Conservation (phyloP, 345 rosid genomes). For the Trapa bicornis region DNA sequence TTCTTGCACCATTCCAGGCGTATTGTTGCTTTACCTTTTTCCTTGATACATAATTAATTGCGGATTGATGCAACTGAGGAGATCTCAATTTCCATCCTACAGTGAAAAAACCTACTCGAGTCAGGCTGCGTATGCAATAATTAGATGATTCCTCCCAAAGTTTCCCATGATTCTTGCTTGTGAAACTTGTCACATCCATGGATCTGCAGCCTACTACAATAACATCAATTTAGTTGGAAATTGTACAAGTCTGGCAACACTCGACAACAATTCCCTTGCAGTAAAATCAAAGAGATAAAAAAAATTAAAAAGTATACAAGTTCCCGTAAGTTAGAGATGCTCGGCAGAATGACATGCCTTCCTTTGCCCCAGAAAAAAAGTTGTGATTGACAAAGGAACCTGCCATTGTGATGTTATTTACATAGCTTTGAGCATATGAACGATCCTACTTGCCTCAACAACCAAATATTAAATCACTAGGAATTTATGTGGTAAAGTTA, state of each 20-base stretch:
- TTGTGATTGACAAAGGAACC: conserved; percentile 12
- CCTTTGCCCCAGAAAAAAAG: conserved; percentile 38
- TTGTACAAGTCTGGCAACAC: not conserved
- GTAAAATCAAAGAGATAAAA: conserved; percentile 1
- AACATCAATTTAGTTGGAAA: not conserved
- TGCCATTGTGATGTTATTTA: too few relatives aligned
- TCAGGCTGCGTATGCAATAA: conserved; percentile 33
- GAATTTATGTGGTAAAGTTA: not conserved
- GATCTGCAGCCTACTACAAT: conserved; percentile 46
- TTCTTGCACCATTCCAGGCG: too few relatives aligned
- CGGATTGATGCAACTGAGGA: too few relatives aligned
- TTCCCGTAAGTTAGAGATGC: conserved; percentile 54
- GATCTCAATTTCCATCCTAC: too few relatives aligned
- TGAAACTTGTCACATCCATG: conserved; percentile 39
- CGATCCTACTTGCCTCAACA: not conserved
- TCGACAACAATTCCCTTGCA: not conserved
- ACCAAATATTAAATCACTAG: too few relatives aligned
- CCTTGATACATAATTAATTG: not conserved
- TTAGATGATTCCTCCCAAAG: conserved; percentile 42
- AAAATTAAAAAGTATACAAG: conserved; percentile 27
- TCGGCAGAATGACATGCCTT: conserved; percentile 70
- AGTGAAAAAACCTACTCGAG: not conserved
- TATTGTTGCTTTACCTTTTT: too few relatives aligned
- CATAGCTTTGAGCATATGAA: too few relatives aligned
- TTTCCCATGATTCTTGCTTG: conserved; percentile 14